Evolutionary conservation across 139 green algal species (phyloP).

Genomic region (Diplosphaera chodatii): DNA sequence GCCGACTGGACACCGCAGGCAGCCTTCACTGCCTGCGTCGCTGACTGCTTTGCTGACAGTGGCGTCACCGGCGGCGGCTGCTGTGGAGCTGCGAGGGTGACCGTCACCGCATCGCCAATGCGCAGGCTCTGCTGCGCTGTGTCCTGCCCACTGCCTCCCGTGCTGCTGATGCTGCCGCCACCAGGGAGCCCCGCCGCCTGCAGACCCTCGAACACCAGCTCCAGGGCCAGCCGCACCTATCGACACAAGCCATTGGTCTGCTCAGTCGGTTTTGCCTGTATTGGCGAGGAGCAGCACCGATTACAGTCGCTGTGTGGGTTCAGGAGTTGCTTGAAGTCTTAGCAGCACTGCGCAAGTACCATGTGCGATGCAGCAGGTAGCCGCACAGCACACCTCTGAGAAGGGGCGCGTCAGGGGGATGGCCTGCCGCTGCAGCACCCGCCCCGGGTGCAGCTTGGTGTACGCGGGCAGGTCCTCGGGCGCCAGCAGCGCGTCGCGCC

Average conservation of each 20-base stretch:
- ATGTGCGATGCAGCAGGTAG: too few species aligned
- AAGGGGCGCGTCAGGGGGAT: constrained; percentile 62
- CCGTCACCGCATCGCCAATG: constrained; percentile 27
- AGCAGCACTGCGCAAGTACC: too few species aligned
- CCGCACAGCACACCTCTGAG: constrained; percentile 27
- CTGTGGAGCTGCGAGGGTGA: constrained; percentile 2
- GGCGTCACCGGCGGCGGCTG: not conserved
- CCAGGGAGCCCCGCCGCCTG: constrained; percentile 38
- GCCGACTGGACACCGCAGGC: too few species aligned
- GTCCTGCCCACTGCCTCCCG: too few species aligned
- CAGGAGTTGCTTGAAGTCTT: too few species aligned
- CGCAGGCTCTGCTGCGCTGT: constrained; percentile 16
- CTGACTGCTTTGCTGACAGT: not conserved
- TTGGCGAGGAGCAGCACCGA: too few species aligned
- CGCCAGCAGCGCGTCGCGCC: constrained; percentile 59
- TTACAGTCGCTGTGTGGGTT: too few species aligned
- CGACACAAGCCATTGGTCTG: too few species aligned
- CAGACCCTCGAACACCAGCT: constrained; percentile 87
- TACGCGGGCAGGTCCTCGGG: constrained; percentile 80
- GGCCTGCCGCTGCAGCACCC: constrained; percentile 73
- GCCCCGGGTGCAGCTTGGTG: constrained; percentile 74
- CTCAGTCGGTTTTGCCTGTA: too few species aligned
- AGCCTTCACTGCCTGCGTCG: not conserved
- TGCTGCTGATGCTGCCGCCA: not conserved
- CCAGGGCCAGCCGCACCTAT: constrained; percentile 70